These are phyloP conservation scores for Neonectria coccinea DNA, from an alignment of 2,329 filamentous ascomycete genomes.

Conservation along the genomic window DNA sequence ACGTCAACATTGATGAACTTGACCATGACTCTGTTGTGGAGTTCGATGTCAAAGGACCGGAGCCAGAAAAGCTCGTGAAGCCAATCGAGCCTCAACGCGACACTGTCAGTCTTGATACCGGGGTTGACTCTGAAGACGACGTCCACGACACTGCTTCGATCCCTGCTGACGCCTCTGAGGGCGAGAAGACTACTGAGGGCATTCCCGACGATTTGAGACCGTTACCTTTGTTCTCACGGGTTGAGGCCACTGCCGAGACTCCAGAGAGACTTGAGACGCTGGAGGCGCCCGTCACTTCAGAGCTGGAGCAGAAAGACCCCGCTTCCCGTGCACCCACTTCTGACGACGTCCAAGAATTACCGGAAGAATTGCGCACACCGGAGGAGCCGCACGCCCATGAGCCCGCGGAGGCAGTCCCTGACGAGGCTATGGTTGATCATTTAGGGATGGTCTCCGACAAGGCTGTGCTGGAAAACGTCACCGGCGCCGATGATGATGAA, in stretches of 20 bases:
- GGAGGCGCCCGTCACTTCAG: background rate
- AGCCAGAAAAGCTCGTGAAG: slow-evolving; percentile 10
- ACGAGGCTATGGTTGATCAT: background rate
- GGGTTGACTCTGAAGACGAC: background rate
- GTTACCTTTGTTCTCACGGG: background rate
- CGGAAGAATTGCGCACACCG: background rate
- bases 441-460: background rate
- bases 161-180: background rate
- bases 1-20: background rate
- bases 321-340: background rate
- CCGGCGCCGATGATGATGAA: background rate
- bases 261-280: background rate
- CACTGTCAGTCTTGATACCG: background rate
- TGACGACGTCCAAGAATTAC: background rate
- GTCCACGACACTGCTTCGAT: background rate
- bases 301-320: background rate
- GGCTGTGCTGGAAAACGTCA: background rate
- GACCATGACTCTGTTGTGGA: slow-evolving; percentile 8
- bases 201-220: background rate
- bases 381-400: background rate
- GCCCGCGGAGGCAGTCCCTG: background rate
- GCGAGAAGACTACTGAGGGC: background rate
- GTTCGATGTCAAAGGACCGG: background rate
- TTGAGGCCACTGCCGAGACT: background rate
- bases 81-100: slow-evolving; percentile 7